A percentile compares a stretch with the other conserved stretches of the same genome.
Evolutionary conservation across 2,329 filamentous ascomycete genomes (phyloP).

Genomic region (Ceratocystis lukuohia): DNA sequence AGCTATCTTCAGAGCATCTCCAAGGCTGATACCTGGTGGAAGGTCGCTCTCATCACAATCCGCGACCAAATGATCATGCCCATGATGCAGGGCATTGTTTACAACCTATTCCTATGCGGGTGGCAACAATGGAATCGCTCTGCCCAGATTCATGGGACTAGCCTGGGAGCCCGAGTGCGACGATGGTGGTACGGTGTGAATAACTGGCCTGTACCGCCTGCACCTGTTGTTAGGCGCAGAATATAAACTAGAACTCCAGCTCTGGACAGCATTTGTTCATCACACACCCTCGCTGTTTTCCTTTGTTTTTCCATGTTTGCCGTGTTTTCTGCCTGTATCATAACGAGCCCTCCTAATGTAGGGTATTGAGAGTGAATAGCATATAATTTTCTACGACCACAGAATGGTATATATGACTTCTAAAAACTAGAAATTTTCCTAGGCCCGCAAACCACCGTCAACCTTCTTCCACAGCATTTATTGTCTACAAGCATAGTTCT

Average conservation of each 20-base stretch:
- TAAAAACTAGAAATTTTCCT: background rate
- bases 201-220: conserved; percentile 60
- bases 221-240: conserved; percentile 17
- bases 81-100: conserved; percentile 74
- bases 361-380: background rate
- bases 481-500: background rate
- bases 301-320: background rate
- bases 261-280: background rate
- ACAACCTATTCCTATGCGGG: conserved; percentile 70
- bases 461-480: background rate
- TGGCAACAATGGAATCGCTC: conserved; percentile 84
- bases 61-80: conserved; percentile 87
- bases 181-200: conserved; percentile 95
- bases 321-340: conserved; percentile 4
- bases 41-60: conserved; percentile 69
- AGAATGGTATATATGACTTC: background rate
- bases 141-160: conserved; percentile 62
- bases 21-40: conserved; percentile 63
- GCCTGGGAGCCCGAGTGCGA: conserved; percentile 61
- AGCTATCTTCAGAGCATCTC: conserved; percentile 88
- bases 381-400: background rate
- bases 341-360: background rate
- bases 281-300: background rate
- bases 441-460: background rate
- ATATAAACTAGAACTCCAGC: background rate